A percentile compares a stretch with the other conserved stretches of the same genome.
phyloP scores from a whole-genome alignment of 75 land plant species.

The Cupressus sempervirens region DNA sequence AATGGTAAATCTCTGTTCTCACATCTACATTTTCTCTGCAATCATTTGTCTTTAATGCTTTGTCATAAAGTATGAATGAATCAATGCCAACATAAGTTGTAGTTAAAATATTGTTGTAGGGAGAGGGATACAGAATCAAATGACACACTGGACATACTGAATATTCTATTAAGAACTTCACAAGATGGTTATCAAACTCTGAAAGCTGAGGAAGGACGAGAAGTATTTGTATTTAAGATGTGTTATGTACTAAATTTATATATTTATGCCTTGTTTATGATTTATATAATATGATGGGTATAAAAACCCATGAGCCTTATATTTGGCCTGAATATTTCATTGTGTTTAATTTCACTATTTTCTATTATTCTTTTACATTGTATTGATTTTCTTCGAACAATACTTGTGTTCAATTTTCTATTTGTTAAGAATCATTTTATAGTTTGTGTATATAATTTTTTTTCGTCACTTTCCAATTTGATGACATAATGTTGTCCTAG shows the following conservation, averaged over 20 bases:
- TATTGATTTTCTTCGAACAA: neutral
- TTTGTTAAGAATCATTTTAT: neutral
- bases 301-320: neutral
- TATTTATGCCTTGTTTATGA: neutral
- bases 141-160: neutral
- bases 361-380: neutral
- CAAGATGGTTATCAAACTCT: neutral
- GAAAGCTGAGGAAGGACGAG: neutral
- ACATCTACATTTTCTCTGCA: neutral
- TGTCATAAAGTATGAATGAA: neutral
- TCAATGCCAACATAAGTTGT: neutral
- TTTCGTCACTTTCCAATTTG: too few relatives aligned
- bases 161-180: neutral
- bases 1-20: neutral
- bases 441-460: too few relatives aligned
- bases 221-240: neutral
- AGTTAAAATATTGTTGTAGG: neutral
- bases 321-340: neutral
- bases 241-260: neutral
- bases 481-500: neutral
- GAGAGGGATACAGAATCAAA: neutral
- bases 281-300: neutral
- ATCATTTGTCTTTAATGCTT: neutral
- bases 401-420: too few relatives aligned
- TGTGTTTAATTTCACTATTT: neutral